phyloP scores from a whole-genome alignment of 2,329 filamentous ascomycete genomes.

The Cercospora canescens region DNA sequence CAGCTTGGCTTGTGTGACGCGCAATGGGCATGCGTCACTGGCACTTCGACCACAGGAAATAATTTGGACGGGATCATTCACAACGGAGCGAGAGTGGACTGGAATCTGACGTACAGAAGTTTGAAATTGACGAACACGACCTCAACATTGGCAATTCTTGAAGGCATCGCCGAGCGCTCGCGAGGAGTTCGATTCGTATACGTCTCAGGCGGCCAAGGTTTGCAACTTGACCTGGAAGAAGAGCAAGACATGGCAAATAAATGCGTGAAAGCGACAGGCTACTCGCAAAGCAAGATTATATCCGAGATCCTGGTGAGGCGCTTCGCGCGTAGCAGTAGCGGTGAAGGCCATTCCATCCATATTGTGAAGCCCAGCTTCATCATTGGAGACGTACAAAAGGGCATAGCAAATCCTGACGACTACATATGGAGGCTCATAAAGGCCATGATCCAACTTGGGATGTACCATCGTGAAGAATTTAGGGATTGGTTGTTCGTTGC shows the following conservation, averaged over 20 bases:
- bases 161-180: neutral
- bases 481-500: neutral
- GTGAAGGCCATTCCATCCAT: neutral
- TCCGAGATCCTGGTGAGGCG: neutral
- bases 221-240: neutral
- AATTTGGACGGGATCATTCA: neutral
- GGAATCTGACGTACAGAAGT: neutral
- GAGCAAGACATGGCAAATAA: neutral
- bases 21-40: neutral
- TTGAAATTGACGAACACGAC: neutral
- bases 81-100: neutral
- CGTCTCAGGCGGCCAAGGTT: neutral
- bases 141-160: neutral
- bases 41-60: neutral
- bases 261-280: neutral
- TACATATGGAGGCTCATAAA: neutral
- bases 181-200: neutral
- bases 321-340: neutral
- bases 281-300: neutral
- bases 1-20: neutral
- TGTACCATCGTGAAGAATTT: neutral
- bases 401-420: neutral
- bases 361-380: neutral
- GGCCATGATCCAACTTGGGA: neutral
- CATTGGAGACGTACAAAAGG: neutral